Evolutionary conservation across 805 yeast species (phyloP).

Genomic region (Candida hispaniensis): DNA sequence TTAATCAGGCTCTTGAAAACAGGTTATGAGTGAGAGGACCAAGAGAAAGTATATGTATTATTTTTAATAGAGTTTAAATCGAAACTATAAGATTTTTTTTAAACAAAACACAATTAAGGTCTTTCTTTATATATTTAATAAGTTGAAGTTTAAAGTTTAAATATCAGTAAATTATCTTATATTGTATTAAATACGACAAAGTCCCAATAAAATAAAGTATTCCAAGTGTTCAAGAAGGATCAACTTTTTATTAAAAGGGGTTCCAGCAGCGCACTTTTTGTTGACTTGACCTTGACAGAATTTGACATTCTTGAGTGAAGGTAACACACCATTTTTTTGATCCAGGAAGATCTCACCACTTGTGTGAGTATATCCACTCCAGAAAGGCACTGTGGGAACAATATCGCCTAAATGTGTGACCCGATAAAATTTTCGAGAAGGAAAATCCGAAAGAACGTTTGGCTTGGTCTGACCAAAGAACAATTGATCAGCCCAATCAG

Average conservation of each 20-base stretch:
- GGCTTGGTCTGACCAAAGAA: conserved; percentile 14
- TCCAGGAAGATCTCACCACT: conserved; percentile 8
- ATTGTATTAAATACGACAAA: conserved; percentile 6
- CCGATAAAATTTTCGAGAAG: conserved; percentile 7
- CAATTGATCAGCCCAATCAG: conserved; percentile 10
- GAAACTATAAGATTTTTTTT: too few species aligned
- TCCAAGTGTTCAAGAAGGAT: conserved; percentile 2
- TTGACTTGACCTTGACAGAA: conserved; percentile 12
- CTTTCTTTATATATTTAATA: too few species aligned
- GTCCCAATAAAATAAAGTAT: conserved; percentile 6
- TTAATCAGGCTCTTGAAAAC: too few species aligned
- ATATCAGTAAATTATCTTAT: background rate
- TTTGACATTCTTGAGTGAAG: conserved; percentile 4
- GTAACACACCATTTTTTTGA: conserved; percentile 1
- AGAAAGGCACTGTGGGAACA: conserved; percentile 11
- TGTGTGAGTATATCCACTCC: conserved; percentile 13
- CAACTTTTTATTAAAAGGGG: background rate
- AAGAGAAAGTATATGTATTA: too few species aligned
- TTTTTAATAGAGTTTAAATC: too few species aligned
- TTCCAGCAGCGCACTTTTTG: conserved; percentile 2
- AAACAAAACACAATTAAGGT: too few species aligned
- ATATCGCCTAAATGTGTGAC: conserved; percentile 10
- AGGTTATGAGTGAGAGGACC: too few species aligned
- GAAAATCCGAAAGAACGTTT: background rate
- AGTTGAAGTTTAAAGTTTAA: too few species aligned